Percentiles rank a stretch among this genome's conserved stretches.
Conservation (phyloP, 345 rosid genomes). For the Acer negundo region DNA sequence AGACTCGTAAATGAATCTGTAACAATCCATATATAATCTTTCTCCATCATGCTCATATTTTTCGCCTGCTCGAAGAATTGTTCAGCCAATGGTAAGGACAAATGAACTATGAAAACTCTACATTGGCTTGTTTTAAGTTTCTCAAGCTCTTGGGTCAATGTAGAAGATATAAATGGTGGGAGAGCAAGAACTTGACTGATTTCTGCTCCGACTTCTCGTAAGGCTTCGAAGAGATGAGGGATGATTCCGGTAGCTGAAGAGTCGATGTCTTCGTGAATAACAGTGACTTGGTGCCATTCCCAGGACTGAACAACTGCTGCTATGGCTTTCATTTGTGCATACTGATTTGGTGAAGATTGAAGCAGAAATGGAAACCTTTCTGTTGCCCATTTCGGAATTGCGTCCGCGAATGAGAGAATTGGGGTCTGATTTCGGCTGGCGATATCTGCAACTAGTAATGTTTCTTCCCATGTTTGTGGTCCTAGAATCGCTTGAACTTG, state of each 20-base stretch:
- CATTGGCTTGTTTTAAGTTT: slow-evolving; percentile 22
- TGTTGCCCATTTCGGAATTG: slow-evolving; percentile 25
- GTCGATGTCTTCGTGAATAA: slow-evolving; percentile 24
- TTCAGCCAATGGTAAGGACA: slow-evolving; percentile 12
- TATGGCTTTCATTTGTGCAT: slow-evolving; percentile 28
- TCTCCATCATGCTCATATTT: slow-evolving; percentile 32
- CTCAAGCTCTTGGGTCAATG: slow-evolving; percentile 7
- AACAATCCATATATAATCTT: slow-evolving; percentile 38
- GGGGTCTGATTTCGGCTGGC: slow-evolving; percentile 22
- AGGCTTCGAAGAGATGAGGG: slow-evolving; percentile 18
- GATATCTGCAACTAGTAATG: slow-evolving; percentile 19
- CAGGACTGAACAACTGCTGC: slow-evolving; percentile 32
- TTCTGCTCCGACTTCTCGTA: slow-evolving; percentile 19
- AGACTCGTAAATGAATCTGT: slow-evolving; percentile 30
- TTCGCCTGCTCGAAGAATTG: slow-evolving; percentile 27
- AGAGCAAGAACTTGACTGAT: slow-evolving; percentile 13
- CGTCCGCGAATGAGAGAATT: slow-evolving; percentile 21
- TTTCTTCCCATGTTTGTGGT: slow-evolving; percentile 34
- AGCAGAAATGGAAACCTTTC: slow-evolving; percentile 29
- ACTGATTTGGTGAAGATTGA: slow-evolving; percentile 23
- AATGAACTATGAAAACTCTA: slow-evolving; percentile 41
- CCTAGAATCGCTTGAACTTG: slow-evolving; percentile 34
- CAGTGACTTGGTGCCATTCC: slow-evolving; percentile 22
- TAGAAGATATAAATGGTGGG: slow-evolving; percentile 3
- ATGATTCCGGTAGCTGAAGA: slow-evolving; percentile 15